Evolutionary conservation across 1,284 basidiomycete genomes (phyloP).

Genomic region (Rhodofomes roseus): DNA sequence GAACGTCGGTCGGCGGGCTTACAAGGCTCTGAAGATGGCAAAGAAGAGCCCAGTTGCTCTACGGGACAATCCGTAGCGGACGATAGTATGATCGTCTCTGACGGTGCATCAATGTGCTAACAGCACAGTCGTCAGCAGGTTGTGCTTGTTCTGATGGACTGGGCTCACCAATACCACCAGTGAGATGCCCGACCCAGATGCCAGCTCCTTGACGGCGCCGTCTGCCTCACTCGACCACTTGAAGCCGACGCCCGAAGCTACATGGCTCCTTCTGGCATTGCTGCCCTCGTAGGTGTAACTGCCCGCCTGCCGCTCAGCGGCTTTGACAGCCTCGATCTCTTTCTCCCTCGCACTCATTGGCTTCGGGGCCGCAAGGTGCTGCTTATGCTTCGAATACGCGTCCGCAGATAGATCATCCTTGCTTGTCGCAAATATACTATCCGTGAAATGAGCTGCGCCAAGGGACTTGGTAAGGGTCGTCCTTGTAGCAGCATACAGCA

Average conservation of each 20-base stretch:
- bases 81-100: conserved; percentile 52
- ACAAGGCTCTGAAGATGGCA: conserved; percentile 57
- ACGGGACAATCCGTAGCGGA: conserved; percentile 36
- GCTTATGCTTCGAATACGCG: conserved; percentile 72
- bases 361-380: conserved; percentile 71
- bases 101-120: conserved; percentile 58
- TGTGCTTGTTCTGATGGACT: background rate
- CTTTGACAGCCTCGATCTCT: conserved; percentile 73
- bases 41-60: conserved; percentile 39
- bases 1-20: conserved; percentile 9
- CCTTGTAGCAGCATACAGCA: conserved; percentile 89
- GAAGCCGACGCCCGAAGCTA: conserved; percentile 57
- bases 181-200: conserved; percentile 42
- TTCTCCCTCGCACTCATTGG: conserved; percentile 80
- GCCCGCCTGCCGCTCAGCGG: conserved; percentile 60
- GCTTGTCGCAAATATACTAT: conserved; percentile 79
- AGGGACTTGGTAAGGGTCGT: conserved; percentile 70
- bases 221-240: conserved; percentile 62
- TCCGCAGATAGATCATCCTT: conserved; percentile 63
- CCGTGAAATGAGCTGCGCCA: conserved; percentile 74
- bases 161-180: conserved; percentile 64
- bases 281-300: conserved; percentile 52
- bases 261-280: conserved; percentile 47
- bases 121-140: background rate
- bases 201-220: conserved; percentile 58